phyloP scores from a whole-genome alignment of 2,329 filamentous ascomycete genomes.

The Xylariaceae sp. region DNA sequence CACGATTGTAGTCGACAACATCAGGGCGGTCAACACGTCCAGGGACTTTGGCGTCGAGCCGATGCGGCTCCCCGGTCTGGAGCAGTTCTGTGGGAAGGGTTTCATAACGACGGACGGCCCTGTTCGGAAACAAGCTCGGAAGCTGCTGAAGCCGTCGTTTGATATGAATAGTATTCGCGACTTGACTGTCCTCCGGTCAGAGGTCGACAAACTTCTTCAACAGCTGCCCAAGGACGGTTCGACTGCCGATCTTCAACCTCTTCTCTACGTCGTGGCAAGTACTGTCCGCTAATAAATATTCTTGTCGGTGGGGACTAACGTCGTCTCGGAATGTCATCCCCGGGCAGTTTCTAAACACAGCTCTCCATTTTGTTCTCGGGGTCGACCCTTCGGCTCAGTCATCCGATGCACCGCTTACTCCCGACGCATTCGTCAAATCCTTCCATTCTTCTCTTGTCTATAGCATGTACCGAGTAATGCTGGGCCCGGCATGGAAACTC shows the following conservation, averaged over 20 bases:
- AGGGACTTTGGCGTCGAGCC: too few species aligned
- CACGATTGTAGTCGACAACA: too few species aligned
- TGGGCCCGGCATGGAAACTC: constrained; percentile 10
- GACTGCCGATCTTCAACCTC: constrained; percentile 11
- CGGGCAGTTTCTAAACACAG: constrained; percentile 10
- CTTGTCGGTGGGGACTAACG: too few species aligned
- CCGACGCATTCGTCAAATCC: constrained; percentile 5
- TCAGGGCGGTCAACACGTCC: too few species aligned
- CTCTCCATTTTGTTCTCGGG: constrained; percentile 12
- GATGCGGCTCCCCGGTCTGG: too few species aligned
- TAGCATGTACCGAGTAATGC: constrained; percentile 10
- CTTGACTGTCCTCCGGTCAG: too few species aligned
- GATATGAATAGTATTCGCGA: too few species aligned
- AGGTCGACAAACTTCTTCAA: constrained; percentile 6
- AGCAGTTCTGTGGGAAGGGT: too few species aligned
- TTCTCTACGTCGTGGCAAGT: constrained; percentile 15
- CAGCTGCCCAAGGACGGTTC: constrained; percentile 9
- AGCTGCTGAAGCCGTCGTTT: too few species aligned
- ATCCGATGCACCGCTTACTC: neutral
- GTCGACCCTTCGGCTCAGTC: constrained; percentile 4
- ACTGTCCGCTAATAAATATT: neutral
- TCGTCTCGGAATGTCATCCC: too few species aligned
- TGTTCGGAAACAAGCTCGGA: too few species aligned
- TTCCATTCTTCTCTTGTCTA: constrained; percentile 11
- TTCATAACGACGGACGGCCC: too few species aligned